Conservation (phyloP, 306 rosid genomes). For the Casuarina equisetifolia region DNA sequence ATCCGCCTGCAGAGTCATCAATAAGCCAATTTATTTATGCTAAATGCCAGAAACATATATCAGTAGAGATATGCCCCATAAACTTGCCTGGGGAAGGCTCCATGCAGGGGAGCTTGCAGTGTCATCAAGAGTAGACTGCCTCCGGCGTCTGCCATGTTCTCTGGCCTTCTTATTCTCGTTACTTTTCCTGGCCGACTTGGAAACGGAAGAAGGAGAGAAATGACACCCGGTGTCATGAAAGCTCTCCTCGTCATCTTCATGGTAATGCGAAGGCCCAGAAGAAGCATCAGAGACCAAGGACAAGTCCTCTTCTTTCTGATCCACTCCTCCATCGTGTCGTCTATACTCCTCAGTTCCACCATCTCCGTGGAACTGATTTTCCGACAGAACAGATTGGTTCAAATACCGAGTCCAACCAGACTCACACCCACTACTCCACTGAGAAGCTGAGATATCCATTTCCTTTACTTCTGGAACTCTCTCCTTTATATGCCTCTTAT, state of each 20-base stretch:
- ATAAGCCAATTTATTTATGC: constrained; percentile 5
- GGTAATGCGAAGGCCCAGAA: constrained; percentile 80
- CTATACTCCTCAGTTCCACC: constrained; percentile 21
- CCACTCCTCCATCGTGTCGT: constrained; percentile 22
- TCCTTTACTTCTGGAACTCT: background rate
- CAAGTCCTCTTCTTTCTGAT: constrained; percentile 53
- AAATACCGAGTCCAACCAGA: constrained; percentile 95
- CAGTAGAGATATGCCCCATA: constrained; percentile 7
- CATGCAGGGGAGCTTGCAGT: constrained; percentile 81
- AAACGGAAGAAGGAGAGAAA: constrained; percentile 32
- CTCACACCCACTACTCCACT: constrained; percentile 64
- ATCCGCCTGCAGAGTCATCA: constrained; percentile 43
- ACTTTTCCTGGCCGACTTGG: constrained; percentile 26
- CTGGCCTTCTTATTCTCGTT: constrained; percentile 44
- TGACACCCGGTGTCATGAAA: constrained; percentile 37
- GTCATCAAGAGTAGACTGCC: constrained; percentile 67
- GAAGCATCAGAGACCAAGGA: constrained; percentile 96
- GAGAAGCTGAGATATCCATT: constrained; percentile 66
- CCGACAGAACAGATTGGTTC: constrained; percentile 61
- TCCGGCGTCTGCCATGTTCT: constrained; percentile 46
- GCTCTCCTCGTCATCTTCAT: constrained; percentile 40
- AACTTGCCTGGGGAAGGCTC: constrained; percentile 48
- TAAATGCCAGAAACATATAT: background rate
- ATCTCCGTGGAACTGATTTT: constrained; percentile 30
- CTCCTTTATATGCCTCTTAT: too few species aligned